phyloP scores from a whole-genome alignment of 1,284 basidiomycete species.

The Ustilago xerochloae region DNA sequence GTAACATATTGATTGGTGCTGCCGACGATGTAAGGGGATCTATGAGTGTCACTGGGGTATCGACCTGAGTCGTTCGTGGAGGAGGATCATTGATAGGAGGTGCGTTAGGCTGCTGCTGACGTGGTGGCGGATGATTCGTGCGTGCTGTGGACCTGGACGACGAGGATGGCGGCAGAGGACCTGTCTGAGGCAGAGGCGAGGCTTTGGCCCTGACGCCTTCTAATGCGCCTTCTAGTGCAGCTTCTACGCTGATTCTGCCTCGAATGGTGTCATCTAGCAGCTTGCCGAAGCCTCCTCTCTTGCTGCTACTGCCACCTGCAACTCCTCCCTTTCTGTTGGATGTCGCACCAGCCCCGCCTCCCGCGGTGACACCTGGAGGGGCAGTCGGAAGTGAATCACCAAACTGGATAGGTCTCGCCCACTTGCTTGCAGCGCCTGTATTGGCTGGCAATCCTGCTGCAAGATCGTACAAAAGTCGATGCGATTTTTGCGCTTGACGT shows the following conservation, averaged over 20 bases:
- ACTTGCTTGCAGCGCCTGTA: conserved; percentile 61
- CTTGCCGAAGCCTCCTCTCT: conserved; percentile 34
- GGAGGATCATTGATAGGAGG: background rate
- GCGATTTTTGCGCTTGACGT: conserved; percentile 38
- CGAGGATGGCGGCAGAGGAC: background rate
- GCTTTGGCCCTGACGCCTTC: conserved; percentile 21
- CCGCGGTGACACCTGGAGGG: background rate
- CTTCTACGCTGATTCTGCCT: conserved; percentile 54
- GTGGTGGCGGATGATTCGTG: background rate
- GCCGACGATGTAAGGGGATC: conserved; percentile 22
- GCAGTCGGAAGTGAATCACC: conserved; percentile 53
- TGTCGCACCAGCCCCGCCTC: background rate
- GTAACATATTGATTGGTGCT: background rate
- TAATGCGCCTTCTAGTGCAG: conserved; percentile 36
- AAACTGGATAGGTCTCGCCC: conserved; percentile 63
- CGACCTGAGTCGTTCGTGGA: background rate
- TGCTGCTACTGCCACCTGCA: too few species aligned
- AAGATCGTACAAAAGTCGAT: conserved; percentile 57
- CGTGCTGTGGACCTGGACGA: background rate
- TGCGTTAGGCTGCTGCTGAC: background rate
- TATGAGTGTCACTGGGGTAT: background rate
- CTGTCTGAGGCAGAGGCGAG: conserved; percentile 7
- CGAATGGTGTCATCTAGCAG: conserved; percentile 50
- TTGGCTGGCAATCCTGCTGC: conserved; percentile 60
- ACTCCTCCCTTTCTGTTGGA: too few species aligned